These are phyloP conservation scores for Fusarium chaquense DNA, from an alignment of 2,329 filamentous ascomycete species.

Conservation along the genomic window DNA sequence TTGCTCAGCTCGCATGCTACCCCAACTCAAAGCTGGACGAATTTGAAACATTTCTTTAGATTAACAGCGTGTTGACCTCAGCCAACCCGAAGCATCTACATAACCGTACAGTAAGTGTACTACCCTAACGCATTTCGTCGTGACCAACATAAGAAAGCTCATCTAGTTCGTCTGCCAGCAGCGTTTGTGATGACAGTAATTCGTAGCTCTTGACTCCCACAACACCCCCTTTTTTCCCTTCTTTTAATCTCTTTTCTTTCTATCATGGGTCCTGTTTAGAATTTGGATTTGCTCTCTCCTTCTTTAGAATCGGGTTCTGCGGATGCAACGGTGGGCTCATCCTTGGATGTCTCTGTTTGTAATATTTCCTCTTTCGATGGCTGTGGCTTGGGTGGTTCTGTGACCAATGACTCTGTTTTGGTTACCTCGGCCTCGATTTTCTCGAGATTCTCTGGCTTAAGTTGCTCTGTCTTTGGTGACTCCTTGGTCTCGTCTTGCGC, in stretches of 20 bases:
- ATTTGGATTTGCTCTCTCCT: conserved; percentile 13
- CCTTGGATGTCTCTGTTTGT: neutral
- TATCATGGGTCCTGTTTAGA: neutral
- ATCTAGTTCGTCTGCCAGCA: conserved; percentile 33
- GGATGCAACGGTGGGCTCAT: neutral
- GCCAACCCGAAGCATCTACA: conserved; percentile 13
- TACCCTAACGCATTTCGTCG: conserved; percentile 17
- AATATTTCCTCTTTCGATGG: conserved; percentile 1
- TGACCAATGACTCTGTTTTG: conserved; percentile 1
- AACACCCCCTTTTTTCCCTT: neutral
- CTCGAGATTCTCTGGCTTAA: conserved; percentile 9
- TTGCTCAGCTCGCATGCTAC: neutral
- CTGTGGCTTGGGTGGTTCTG: neutral
- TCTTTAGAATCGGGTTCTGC: neutral
- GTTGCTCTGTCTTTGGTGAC: conserved; percentile 5
- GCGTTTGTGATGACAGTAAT: conserved; percentile 8
- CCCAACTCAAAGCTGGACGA: neutral
- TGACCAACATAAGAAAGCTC: conserved; percentile 36
- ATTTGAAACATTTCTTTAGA: conserved; percentile 11
- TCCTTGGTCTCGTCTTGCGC: neutral
- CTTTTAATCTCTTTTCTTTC: neutral
- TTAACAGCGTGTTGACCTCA: conserved; percentile 7
- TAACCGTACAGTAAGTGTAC: conserved; percentile 8
- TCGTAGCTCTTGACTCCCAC: conserved; percentile 1
- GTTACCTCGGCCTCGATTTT: neutral